These are phyloP conservation scores for Phytophthora crassamura DNA, from an alignment of 352 stramenopile species.

Conservation along the genomic window DNA sequence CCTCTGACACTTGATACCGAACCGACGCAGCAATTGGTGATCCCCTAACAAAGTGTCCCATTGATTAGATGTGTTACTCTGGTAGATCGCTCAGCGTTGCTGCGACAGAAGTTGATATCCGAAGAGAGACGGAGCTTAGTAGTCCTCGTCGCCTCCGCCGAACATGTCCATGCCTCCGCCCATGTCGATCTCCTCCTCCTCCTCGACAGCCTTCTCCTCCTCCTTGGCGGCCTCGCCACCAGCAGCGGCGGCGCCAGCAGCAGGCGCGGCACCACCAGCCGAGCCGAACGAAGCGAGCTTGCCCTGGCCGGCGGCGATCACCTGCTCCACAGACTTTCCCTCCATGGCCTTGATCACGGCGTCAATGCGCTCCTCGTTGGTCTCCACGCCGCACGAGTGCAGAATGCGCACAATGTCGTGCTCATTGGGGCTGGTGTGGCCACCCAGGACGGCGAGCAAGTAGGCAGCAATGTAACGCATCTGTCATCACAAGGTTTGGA, in stretches of 20 bases:
- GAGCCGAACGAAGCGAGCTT: slow-evolving; percentile 88
- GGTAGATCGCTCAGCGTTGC: slow-evolving; percentile 21
- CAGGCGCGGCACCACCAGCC: slow-evolving; percentile 58
- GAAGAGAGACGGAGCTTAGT: slow-evolving; percentile 61
- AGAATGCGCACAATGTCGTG: slow-evolving; percentile 94
- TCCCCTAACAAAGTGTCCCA: slow-evolving; percentile 78
- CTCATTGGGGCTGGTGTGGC: slow-evolving; percentile 89
- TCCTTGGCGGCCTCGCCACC: slow-evolving; percentile 55
- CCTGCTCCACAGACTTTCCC: slow-evolving; percentile 84
- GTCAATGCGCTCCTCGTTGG: slow-evolving; percentile 71
- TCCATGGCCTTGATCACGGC: slow-evolving; percentile 85
- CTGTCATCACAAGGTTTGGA: slow-evolving; percentile 34
- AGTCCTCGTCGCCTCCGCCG: slow-evolving; percentile 78
- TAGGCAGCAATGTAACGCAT: slow-evolving; percentile 98
- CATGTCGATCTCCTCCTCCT: slow-evolving; percentile 89
- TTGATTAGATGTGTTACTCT: slow-evolving; percentile 74
- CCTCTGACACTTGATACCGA: not conserved
- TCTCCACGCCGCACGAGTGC: slow-evolving; percentile 89
- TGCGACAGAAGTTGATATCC: slow-evolving; percentile 14
- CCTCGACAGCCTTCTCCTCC: slow-evolving; percentile 80
- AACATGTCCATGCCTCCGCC: slow-evolving; percentile 91
- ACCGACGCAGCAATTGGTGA: not conserved
- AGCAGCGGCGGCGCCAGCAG: slow-evolving; percentile 52
- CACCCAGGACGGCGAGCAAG: slow-evolving; percentile 95
- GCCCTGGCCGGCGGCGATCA: slow-evolving; percentile 81